Percentiles rank a stretch among this genome's conserved stretches.
phyloP scores from a whole-genome alignment of 371 early-diverging fungal species.

The Mycotypha africana region DNA sequence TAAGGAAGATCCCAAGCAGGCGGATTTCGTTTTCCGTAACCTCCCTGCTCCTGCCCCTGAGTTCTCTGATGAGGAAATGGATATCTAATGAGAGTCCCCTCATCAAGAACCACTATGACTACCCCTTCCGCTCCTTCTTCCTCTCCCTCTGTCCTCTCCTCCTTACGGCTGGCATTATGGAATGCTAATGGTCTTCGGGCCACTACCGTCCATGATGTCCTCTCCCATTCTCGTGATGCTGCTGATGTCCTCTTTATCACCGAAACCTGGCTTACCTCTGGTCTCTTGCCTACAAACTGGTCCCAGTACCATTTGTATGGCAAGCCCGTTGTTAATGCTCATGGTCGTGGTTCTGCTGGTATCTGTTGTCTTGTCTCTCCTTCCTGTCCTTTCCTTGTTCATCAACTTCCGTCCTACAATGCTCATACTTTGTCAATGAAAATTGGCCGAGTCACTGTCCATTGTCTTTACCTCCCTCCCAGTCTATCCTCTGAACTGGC shows the following conservation, averaged over 20 bases:
- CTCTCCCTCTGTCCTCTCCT: neutral
- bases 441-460: neutral
- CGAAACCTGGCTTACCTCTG: conserved; percentile 8
- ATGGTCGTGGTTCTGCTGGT: conserved; percentile 2
- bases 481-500: neutral
- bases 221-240: too few relatives aligned
- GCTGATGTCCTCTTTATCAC: neutral
- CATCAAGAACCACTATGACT: neutral
- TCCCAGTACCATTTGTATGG: conserved; percentile 7
- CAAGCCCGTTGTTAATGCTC: neutral
- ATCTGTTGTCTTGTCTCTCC: conserved; percentile 2
- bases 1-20: neutral
- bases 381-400: conserved; percentile 1
- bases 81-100: neutral
- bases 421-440: neutral
- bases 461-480: conserved; percentile 3
- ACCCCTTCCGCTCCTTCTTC: neutral
- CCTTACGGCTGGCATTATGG: too few relatives aligned
- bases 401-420: conserved; percentile 1
- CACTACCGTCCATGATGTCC: too few relatives aligned
- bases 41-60: too few relatives aligned
- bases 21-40: neutral
- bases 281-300: conserved; percentile 1
- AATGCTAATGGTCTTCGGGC: neutral
- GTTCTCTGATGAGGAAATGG: neutral